Base-by-base conservation (phyloP, 352 stramenopile genomes). In the Phytophthora sansomeana region DNA sequence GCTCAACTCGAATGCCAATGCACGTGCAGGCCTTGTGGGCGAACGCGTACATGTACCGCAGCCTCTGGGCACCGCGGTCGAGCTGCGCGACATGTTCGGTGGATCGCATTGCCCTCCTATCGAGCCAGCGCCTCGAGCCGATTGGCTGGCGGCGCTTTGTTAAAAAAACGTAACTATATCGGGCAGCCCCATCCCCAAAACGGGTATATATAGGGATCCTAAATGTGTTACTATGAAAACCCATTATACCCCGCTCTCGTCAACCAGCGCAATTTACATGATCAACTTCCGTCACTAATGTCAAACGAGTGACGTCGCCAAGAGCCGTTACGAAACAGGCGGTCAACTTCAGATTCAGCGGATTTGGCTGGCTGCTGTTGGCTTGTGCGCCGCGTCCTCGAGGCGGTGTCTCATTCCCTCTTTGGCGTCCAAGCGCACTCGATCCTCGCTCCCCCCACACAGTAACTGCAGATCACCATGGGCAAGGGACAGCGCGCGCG, bases 401-500 rank as follows among this genome's bases (percentile, higher is more conserved):
- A 36, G 0, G 51, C 51, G 21, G 24, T 48, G 61, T 49, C 63
- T 71, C 63, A 72, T 72, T 72, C 58, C 46, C 36, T 13, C 51
- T 42, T 72, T 53, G 43, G 64, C 57, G 50, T 35, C 48, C 33
- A 59, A 51, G 39, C 36, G 17, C 43, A 30, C 41, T 29, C 52
- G 47, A 52, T 64, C 62, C 48, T 36, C 30, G 36, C 55, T 39
- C 38, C 24, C 21, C 10, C 46, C 36, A 42, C 24, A 48, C 35
- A 54, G 41, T 43, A 21, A 53, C 19, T 17, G 58, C 49, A 60
- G 63, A 65, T 52, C 50, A 52, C 38, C 42, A 92, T 92, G 83
- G 83, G 83, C 69, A 92, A 92, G 66, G 83, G 71, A 73, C 83
- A 92, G 64, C 80, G 82, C 50, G 74, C 80, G 56, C 77, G 75